These are phyloP conservation scores for Mycena capillaripes DNA, from an alignment of 768 basidiomycete species.

Conservation along the genomic window DNA sequence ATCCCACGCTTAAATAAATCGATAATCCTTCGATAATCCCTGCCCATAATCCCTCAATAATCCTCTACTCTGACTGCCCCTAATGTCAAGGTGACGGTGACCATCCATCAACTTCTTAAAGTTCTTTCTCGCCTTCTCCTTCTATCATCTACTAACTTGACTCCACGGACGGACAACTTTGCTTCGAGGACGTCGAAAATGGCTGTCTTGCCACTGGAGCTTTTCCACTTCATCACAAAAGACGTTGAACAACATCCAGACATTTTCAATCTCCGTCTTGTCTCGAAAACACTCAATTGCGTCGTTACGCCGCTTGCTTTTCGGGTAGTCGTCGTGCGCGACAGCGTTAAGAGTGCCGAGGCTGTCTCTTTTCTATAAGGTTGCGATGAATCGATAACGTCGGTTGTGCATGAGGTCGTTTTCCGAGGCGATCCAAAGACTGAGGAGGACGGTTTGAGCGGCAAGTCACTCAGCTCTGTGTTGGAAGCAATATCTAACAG, in stretches of 20 bases:
- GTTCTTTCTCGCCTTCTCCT: no score
- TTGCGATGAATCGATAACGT: constrained; percentile 18
- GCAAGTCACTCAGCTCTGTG: not conserved
- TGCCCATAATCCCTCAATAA: no score
- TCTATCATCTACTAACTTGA: no score
- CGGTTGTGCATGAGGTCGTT: constrained; percentile 5
- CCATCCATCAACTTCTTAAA: not conserved
- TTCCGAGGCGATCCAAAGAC: constrained; percentile 10
- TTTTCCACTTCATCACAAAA: not conserved
- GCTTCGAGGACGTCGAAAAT: not conserved
- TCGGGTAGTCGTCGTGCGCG: not conserved
- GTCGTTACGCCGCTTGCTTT: not conserved
- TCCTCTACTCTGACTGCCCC: no score
- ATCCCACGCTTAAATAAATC: no score
- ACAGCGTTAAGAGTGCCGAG: constrained; percentile 12
- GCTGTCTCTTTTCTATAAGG: constrained; percentile 7
- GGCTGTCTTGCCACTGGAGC: constrained; percentile 5
- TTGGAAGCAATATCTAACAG: not conserved
- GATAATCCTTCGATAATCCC: no score
- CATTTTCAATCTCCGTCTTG: constrained; percentile 16
- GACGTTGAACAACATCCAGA: not conserved
- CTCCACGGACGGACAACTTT: not conserved
- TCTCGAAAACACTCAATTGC: constrained; percentile 9
- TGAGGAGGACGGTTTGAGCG: not conserved
- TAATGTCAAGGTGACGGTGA: no score